Evolutionary conservation across 768 basidiomycete genomes (phyloP).

Genomic region (Pleurotus ostreatus): DNA sequence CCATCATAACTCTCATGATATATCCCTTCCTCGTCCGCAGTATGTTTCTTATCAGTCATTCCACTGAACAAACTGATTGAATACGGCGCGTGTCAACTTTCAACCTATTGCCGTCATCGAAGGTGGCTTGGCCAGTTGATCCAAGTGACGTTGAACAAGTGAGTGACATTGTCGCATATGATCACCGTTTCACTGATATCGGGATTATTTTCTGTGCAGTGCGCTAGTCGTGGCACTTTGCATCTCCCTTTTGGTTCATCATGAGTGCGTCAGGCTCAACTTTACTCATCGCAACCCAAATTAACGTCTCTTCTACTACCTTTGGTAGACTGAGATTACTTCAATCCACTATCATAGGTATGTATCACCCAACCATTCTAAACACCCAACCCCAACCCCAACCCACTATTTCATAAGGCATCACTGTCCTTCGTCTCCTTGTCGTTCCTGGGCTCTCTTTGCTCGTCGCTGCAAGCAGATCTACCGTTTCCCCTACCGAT

Average conservation of each 20-base stretch:
- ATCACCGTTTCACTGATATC: too few relatives aligned
- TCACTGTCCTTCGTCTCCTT: not conserved
- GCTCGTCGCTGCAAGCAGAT: not conserved
- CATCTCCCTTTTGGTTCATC: conserved; percentile 57
- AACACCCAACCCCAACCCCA: too few relatives aligned
- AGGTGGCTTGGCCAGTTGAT: conserved; percentile 62
- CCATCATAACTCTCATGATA: too few relatives aligned
- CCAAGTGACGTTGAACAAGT: conserved; percentile 65
- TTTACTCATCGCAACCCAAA: not conserved
- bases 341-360: conserved; percentile 61
- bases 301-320: not conserved
- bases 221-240: conserved; percentile 70
- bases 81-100: conserved; percentile 54
- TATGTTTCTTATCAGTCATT: conserved; percentile 63
- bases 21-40: conserved; percentile 23
- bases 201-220: conserved; percentile 25
- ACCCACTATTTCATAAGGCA: not conserved
- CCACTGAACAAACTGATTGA: conserved; percentile 66
- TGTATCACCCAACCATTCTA: not conserved
- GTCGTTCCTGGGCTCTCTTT: not conserved
- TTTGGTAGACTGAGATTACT: conserved; percentile 49
- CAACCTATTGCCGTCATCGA: conserved; percentile 45
- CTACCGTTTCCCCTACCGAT: not conserved
- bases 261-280: conserved; percentile 51
- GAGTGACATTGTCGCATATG: conserved; percentile 11